Evolutionary conservation across 805 yeast species (phyloP).

Genomic region (Komagataella pastoris): DNA sequence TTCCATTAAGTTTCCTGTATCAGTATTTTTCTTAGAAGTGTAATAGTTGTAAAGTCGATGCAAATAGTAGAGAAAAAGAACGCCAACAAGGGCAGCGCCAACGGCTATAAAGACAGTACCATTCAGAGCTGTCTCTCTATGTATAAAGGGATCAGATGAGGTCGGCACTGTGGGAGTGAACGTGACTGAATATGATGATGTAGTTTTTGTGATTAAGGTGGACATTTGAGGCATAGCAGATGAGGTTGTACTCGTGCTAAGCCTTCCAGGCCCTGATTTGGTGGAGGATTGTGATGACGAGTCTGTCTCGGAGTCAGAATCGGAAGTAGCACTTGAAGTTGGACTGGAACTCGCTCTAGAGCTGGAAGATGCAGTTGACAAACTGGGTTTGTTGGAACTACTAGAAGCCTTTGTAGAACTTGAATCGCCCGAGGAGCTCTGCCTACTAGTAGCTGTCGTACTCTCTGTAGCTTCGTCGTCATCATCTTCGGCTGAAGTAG

Average conservation of each 20-base stretch:
- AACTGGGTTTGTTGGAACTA: neutral
- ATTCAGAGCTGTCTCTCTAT: slow-evolving; percentile 12
- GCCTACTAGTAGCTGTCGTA: too few species aligned
- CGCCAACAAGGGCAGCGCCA: slow-evolving; percentile 19
- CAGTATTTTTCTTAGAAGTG: slow-evolving; percentile 12
- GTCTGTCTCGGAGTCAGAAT: neutral
- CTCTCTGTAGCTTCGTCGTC: neutral
- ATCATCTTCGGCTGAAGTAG: neutral
- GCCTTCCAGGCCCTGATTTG: neutral
- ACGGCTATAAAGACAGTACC: slow-evolving; percentile 29
- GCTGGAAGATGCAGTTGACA: neutral
- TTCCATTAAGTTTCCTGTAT: slow-evolving; percentile 3
- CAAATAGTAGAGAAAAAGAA: slow-evolving; percentile 10
- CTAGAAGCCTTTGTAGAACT: too few species aligned
- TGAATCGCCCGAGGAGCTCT: too few species aligned
- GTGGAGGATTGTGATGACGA: neutral
- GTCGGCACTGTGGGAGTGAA: slow-evolving; percentile 11
- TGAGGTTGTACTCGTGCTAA: neutral
- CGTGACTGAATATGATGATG: slow-evolving; percentile 4
- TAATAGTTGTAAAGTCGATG: slow-evolving; percentile 12
- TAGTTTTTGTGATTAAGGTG: slow-evolving; percentile 3
- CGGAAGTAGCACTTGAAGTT: neutral
- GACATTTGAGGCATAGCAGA: neutral
- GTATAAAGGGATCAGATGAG: slow-evolving; percentile 18
- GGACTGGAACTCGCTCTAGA: neutral